phyloP scores from a whole-genome alignment of 768 basidiomycete genomes.

The Imleria badia region DNA sequence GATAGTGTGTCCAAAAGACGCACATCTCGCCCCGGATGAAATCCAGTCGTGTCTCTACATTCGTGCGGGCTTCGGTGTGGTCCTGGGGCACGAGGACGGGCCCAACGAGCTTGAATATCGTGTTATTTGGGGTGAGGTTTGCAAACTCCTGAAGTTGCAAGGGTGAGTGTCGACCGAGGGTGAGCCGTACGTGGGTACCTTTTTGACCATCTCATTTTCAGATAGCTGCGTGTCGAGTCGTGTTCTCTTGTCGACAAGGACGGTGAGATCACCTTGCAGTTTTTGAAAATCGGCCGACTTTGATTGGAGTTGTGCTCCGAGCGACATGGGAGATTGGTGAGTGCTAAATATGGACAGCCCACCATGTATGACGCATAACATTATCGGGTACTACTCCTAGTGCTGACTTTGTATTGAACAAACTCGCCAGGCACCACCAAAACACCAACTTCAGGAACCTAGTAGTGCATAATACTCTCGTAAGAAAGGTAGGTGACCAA shows the following conservation, averaged over 20 bases:
- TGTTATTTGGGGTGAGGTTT: constrained; percentile 68
- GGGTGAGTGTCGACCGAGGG: not conserved
- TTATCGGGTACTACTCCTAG: too few species aligned
- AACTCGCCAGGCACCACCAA: too few species aligned
- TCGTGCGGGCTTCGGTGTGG: constrained; percentile 78
- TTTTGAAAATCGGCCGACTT: constrained; percentile 78
- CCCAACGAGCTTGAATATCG: constrained; percentile 88
- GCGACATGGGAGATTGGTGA: constrained; percentile 43
- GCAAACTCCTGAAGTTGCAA: constrained; percentile 69
- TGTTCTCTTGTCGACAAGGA: constrained; percentile 77
- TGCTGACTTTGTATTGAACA: too few species aligned
- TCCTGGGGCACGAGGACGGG: constrained; percentile 91
- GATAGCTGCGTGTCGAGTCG: constrained; percentile 86
- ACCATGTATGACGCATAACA: too few species aligned
- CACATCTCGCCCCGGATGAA: constrained; percentile 90
- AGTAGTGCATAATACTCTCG: too few species aligned
- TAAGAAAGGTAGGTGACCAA: too few species aligned
- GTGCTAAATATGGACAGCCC: constrained; percentile 1
- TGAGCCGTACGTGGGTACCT: constrained; percentile 46
- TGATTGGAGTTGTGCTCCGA: constrained; percentile 61
- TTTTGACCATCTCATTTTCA: constrained; percentile 91
- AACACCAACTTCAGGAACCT: too few species aligned
- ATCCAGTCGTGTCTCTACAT: constrained; percentile 86
- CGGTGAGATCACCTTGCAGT: constrained; percentile 70
- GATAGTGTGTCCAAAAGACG: constrained; percentile 20